Evolutionary conservation across 1,284 basidiomycete species (phyloP), one percentile per base, ranked within the genome.

Genomic region (Sporisorium iseilematis-ciliati): DNA sequence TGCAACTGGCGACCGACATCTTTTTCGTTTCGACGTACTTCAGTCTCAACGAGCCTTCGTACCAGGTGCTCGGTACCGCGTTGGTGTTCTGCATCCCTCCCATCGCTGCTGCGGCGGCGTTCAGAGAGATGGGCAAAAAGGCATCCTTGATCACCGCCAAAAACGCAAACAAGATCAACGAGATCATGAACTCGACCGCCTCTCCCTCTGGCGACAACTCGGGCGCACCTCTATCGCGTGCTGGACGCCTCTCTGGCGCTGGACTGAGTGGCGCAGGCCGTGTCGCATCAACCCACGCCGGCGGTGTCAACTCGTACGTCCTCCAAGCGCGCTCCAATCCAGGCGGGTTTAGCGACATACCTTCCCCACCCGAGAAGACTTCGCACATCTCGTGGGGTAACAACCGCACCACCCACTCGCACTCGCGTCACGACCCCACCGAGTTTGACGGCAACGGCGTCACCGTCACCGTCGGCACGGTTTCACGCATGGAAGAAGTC

Each of bases 71-170:
- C 2, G 75, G 66, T 16, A 49, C 63, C 0, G 63, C 70, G 4
- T 29, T 77, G 5, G 14, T 66, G 18, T 58, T 64, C 46, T 70
- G 48, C 31, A 48, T 74, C 8, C 70, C 75, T 7, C 66, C 75
- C 12, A 69, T 77, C 14, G 62, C 57, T 10, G 75, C 75, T 2
- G 70, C 65, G 0, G 50, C 66, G 0, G 75, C 70, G 0, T 77
- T 77, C 57, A 57, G 75, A 8, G 66, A 74, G 20, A 67, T 75
- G 73, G 67, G 67, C 31, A 64, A 64, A 51, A 67, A 70, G 38
- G 67, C 73, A 3, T 60, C 64, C 10, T 29, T 43, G 3, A 42
- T 71, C 52, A 48, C 56, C 18, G 35, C 25, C 10, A 52, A 51
- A 33, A 46, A 61, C 23, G 49, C 48, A 2, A 12, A 35, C 35